Conservation (phyloP, 2,329 filamentous ascomycete genomes). For the Ilyonectria destructans region DNA sequence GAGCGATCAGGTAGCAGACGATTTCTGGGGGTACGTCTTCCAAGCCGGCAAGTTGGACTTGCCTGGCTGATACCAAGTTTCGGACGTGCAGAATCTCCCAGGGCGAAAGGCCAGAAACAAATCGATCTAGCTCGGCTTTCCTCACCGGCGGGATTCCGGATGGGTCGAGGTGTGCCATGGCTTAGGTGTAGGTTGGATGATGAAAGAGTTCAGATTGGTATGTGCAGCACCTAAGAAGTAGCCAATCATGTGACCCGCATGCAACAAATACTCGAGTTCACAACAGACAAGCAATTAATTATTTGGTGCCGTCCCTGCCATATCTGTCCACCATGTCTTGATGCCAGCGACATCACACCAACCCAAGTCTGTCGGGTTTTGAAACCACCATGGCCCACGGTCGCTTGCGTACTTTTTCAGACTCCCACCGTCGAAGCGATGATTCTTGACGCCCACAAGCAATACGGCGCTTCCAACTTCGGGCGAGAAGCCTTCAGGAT, state of each 20-base stretch:
- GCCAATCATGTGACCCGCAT: constrained; percentile 8
- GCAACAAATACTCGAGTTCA: neutral
- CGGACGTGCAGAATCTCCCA: constrained; percentile 51
- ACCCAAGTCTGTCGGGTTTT: constrained; percentile 61
- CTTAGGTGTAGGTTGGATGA: neutral
- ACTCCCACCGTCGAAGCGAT: constrained; percentile 66
- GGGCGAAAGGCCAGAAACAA: constrained; percentile 46
- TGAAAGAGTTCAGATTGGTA: too few relatives aligned
- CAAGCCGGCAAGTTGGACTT: constrained; percentile 43
- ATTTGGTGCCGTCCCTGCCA: constrained; percentile 33
- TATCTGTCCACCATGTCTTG: constrained; percentile 62
- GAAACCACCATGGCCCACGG: constrained; percentile 66
- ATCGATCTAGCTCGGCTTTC: constrained; percentile 42
- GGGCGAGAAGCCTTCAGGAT: constrained; percentile 66
- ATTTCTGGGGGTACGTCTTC: constrained; percentile 50
- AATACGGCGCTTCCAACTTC: constrained; percentile 66
- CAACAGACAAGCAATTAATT: neutral
- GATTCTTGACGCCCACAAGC: constrained; percentile 71
- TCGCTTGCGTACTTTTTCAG: constrained; percentile 64
- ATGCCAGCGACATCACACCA: constrained; percentile 68
- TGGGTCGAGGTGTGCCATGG: neutral
- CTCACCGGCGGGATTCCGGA: constrained; percentile 3
- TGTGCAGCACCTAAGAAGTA: neutral
- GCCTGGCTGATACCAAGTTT: constrained; percentile 31
- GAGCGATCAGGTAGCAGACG: constrained; percentile 41